A percentile compares a stretch with the other conserved stretches of the same genome.
Conservation (phyloP, 2,329 filamentous ascomycete species). For the Aspergillus texensis region DNA sequence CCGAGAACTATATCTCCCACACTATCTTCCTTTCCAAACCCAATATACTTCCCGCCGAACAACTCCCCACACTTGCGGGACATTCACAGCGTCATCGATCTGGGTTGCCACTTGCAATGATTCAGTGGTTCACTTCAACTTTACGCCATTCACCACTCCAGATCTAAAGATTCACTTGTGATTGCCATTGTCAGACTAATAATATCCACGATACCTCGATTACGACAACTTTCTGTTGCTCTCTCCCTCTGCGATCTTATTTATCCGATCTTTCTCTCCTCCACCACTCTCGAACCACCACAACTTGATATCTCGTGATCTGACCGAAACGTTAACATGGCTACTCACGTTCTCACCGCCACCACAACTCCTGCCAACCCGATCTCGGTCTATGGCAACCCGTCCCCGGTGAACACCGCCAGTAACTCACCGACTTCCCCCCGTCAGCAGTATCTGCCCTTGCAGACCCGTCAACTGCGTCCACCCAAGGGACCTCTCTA, state of each 20-base stretch:
- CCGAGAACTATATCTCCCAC: not conserved
- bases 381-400: constrained; percentile 43
- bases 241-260: not conserved
- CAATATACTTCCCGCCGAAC: not conserved
- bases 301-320: not conserved
- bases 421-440: constrained; percentile 59
- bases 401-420: constrained; percentile 50
- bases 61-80: not conserved
- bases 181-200: not conserved
- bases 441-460: constrained; percentile 41
- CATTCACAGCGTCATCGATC: constrained; percentile 16
- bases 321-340: constrained; percentile 24
- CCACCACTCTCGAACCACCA: not conserved
- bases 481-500: constrained; percentile 64
- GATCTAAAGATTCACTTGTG: not conserved
- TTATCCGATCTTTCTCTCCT: not conserved
- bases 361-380: constrained; percentile 32
- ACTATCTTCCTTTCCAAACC: not conserved
- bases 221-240: not conserved
- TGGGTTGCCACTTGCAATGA: constrained; percentile 4
- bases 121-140: not conserved
- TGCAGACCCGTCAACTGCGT: constrained; percentile 59
- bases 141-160: not conserved
- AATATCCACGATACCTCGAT: not conserved
- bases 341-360: constrained; percentile 36